Percentiles rank a stretch among this genome's conserved stretches.
phyloP scores from a whole-genome alignment of 176 grass and related monocot genomes.

The Alloteropsis semialata region DNA sequence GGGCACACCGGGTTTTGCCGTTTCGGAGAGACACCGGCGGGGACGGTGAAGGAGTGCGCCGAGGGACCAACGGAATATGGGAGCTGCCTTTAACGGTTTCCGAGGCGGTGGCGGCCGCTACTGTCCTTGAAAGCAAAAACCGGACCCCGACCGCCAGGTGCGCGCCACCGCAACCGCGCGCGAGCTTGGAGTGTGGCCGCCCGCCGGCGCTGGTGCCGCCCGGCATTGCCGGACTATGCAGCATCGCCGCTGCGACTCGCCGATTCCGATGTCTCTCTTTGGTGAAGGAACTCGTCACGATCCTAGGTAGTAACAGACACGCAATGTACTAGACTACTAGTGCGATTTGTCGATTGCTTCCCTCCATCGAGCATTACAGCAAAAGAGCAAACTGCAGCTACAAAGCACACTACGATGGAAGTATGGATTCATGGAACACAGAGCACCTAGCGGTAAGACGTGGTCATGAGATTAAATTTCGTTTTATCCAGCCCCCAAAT shows the following conservation, averaged over 20 bases:
- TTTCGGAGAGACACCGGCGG: background rate
- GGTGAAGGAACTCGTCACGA: conserved; percentile 7
- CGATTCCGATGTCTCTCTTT: too few relatives aligned
- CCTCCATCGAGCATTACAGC: background rate
- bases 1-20: background rate
- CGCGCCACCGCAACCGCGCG: too few relatives aligned
- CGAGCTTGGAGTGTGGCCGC: background rate
- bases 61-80: conserved; percentile 20
- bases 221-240: background rate
- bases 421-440: background rate
- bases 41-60: background rate
- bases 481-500: conserved; percentile 27
- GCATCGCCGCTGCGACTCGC: background rate
- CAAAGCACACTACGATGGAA: background rate
- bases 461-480: conserved; percentile 20
- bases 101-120: conserved; percentile 5
- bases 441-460: background rate
- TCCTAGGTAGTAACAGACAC: background rate
- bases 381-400: background rate
- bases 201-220: background rate
- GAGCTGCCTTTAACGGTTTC: conserved; percentile 25
- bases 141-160: conserved; percentile 24
- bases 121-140: conserved; percentile 6
- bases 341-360: background rate
- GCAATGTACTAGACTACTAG: too few relatives aligned